phyloP scores from a whole-genome alignment of 306 rosid genomes.

The Lathyrus sativus region DNA sequence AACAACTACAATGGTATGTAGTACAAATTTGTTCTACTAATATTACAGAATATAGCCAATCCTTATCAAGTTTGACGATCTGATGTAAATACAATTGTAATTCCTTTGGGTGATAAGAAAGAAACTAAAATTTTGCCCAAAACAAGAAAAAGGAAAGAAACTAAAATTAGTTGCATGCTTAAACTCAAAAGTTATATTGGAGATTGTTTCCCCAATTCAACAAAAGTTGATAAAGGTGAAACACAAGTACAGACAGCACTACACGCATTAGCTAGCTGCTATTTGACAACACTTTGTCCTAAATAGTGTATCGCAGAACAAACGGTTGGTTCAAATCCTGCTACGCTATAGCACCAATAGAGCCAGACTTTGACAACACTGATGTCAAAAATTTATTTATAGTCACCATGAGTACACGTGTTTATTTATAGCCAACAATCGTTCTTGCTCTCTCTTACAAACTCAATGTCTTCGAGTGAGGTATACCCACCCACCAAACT shows the following conservation, averaged over 20 bases:
- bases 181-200: neutral
- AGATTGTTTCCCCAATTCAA: neutral
- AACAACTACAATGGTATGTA: no score
- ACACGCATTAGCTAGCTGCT: neutral
- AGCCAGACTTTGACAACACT: neutral
- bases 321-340: no score
- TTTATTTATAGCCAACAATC: conserved; percentile 2
- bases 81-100: neutral
- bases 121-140: no score
- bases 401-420: neutral
- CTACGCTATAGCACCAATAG: no score
- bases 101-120: neutral
- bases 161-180: neutral
- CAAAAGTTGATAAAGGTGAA: neutral
- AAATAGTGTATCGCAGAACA: no score
- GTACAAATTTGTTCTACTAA: no score
- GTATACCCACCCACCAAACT: neutral
- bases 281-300: no score
- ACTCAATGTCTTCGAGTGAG: neutral
- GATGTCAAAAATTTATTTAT: neutral
- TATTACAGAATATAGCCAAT: no score
- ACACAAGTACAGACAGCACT: conserved; percentile 12
- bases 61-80: no score
- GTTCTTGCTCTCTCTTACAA: neutral
- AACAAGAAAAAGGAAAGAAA: no score